Percentiles rank a stretch among this genome's conserved stretches.
phyloP scores from a whole-genome alignment of 1,284 basidiomycete species.

The Ustilago crameri region DNA sequence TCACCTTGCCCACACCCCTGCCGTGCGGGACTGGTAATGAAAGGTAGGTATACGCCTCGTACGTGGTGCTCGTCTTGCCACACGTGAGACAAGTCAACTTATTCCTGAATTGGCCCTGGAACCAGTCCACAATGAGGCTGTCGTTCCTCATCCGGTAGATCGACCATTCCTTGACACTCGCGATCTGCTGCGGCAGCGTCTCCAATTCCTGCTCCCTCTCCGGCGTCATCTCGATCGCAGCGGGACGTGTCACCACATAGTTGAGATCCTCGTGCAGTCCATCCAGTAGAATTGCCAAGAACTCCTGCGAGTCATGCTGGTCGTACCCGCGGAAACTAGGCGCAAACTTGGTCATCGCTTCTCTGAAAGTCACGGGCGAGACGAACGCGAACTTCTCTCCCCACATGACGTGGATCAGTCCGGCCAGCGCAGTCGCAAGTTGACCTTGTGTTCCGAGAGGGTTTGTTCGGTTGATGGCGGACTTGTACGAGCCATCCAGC shows the following conservation, averaged over 20 bases:
- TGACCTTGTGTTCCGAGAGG: conserved; percentile 87
- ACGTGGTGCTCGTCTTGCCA: conserved; percentile 88
- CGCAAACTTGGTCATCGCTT: conserved; percentile 71
- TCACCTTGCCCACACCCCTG: conserved; percentile 75
- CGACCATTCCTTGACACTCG: conserved; percentile 53
- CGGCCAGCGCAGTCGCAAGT: conserved; percentile 84
- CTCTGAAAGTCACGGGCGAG: conserved; percentile 85
- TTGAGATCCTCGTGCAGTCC: conserved; percentile 57
- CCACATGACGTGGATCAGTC: conserved; percentile 87
- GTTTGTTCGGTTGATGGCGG: conserved; percentile 87
- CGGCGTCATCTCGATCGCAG: conserved; percentile 61
- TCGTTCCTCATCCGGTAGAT: conserved; percentile 66
- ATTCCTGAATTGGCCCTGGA: conserved; percentile 66
- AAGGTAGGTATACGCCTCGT: conserved; percentile 74
- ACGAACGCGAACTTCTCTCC: conserved; percentile 84
- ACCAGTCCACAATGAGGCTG: conserved; percentile 54
- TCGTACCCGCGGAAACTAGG: conserved; percentile 61
- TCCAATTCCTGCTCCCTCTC: conserved; percentile 70
- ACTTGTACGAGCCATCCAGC: conserved; percentile 79
- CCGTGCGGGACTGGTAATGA: conserved; percentile 69
- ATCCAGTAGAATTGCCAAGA: conserved; percentile 58
- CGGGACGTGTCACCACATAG: conserved; percentile 50
- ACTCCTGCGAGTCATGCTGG: conserved; percentile 62
- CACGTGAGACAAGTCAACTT: conserved; percentile 65
- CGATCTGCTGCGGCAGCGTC: conserved; percentile 78